These are phyloP conservation scores for Crucihimalaya himalaica DNA, from an alignment of 345 rosid species.

Conservation along the genomic window DNA sequence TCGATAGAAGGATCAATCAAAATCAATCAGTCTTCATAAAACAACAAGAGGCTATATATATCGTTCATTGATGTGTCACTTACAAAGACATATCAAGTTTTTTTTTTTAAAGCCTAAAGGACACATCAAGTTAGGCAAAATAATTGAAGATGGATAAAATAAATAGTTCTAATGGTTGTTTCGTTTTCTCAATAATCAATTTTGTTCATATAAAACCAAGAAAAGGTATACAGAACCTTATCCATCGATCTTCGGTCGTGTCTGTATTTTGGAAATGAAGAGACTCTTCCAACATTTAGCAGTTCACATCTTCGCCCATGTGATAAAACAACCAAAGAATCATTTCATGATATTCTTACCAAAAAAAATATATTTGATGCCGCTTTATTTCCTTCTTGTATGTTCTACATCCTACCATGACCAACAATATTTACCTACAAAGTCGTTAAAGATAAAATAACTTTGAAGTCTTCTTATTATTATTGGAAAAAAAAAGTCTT, in stretches of 20 bases:
- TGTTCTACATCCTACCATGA: conserved; percentile 13
- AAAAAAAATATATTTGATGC: not conserved
- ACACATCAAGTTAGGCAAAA: conserved; percentile 23
- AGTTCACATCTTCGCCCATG: conserved; percentile 33
- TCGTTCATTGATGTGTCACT: conserved; percentile 30
- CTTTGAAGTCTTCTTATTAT: not conserved
- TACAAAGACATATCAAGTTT: conserved; percentile 9
- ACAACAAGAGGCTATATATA: conserved; percentile 22
- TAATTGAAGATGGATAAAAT: conserved; percentile 31
- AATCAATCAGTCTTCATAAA: conserved; percentile 6
- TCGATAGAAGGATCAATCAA: conserved; percentile 6
- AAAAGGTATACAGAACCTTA: not conserved
- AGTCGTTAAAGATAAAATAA: not conserved
- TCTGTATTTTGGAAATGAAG: conserved; percentile 24
- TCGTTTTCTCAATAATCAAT: conserved; percentile 16
- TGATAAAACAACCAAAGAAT: conserved; percentile 7
- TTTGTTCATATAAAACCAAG: conserved; percentile 32
- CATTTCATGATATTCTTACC: not conserved
- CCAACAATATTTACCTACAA: not conserved
- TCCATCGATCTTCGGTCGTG: conserved; percentile 22
- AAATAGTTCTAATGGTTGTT: conserved; percentile 8
- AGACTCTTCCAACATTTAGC: conserved; percentile 18
- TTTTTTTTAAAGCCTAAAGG: not conserved
- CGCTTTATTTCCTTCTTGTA: conserved; percentile 5
- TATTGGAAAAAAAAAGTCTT: not conserved